Conservation (phyloP, 306 rosid genomes). For the Acacia acuminata region DNA sequence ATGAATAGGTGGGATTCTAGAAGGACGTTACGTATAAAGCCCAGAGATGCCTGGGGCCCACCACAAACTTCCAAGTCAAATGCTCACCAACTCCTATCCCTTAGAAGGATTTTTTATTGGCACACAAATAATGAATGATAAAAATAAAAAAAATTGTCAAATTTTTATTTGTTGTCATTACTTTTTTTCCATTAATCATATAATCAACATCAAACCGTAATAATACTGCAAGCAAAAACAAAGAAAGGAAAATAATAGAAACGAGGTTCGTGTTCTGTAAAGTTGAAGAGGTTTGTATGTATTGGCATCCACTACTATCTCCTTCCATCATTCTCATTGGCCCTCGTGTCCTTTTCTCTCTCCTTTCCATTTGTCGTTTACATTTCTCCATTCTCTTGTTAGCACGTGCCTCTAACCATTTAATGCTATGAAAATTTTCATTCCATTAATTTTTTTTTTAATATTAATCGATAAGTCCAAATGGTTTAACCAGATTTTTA, state of each 20-base stretch:
- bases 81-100: slow-evolving; percentile 62
- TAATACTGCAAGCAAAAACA: not conserved
- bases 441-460: not conserved
- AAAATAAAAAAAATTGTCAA: not conserved
- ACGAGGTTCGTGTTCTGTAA: slow-evolving; percentile 34
- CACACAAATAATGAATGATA: slow-evolving; percentile 11
- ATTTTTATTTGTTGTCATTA: slow-evolving; percentile 21
- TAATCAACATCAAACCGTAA: not conserved
- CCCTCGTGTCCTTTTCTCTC: slow-evolving; percentile 21
- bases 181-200: not conserved
- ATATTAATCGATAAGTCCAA: too few relatives aligned
- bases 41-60: slow-evolving; percentile 44
- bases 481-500: too few relatives aligned
- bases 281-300: slow-evolving; percentile 23
- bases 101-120: slow-evolving; percentile 7
- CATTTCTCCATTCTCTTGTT: slow-evolving; percentile 5
- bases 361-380: slow-evolving; percentile 31
- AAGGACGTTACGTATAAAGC: slow-evolving; percentile 45
- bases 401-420: slow-evolving; percentile 22
- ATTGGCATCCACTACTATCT: slow-evolving; percentile 37
- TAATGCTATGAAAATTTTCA: not conserved
- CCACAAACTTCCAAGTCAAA: slow-evolving; percentile 48
- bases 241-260: not conserved
- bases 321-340: slow-evolving; percentile 1
- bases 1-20: slow-evolving; percentile 49